Base-by-base conservation (phyloP, 1,139 yeast genomes). In the Lodderomyces parapsilosis region DNA sequence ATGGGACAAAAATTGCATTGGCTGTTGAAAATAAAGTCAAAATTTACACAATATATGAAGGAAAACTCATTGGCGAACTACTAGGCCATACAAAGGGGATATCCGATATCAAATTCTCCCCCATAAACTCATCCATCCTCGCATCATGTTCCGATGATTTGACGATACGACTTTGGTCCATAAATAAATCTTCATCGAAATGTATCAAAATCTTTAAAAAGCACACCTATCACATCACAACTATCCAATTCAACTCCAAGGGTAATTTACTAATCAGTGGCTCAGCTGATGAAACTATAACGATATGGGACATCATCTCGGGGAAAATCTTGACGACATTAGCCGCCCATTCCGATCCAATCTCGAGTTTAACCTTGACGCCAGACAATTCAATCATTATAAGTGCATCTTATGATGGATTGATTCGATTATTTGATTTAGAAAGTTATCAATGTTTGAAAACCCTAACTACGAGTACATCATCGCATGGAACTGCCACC, bases 311-410 rank as follows among this genome's bases (percentile, higher is more conserved):
- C 62, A 78, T 86, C 5, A 68, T 78, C 30, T 74, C 82, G 20
- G 94, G 95, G 0, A 74, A 75, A 39, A 78, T 87, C 40, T 65
- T 90, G 53, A 82, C 86, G 56, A 88, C 95, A 0, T 68, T 93
- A 44, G 88, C 96, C 14, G 98, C 99, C 0, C 99, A 93, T 61
- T 81, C 96, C 0, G 98, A 90, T 53, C 96, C 98, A 0, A 86
- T 93, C 1, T 81, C 88, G 38, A 76, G 88, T 0, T 70, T 91
- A 1, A 81, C 87, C 51, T 66, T 93, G 42, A 74, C 81, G 1
- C 84, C 83, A 43, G 99, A 93, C 56, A 87, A 93, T 39, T 78
- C 96, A 0, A 79, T 94, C 31, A 76, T 93, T 14, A 87, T 84
- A 3, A 86, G 96, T 50, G 95, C 95, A 0, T 86, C 96, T 3